Base-by-base conservation (phyloP, 225 moss, liverwort and hornwort species). In the Neckera pumila region DNA sequence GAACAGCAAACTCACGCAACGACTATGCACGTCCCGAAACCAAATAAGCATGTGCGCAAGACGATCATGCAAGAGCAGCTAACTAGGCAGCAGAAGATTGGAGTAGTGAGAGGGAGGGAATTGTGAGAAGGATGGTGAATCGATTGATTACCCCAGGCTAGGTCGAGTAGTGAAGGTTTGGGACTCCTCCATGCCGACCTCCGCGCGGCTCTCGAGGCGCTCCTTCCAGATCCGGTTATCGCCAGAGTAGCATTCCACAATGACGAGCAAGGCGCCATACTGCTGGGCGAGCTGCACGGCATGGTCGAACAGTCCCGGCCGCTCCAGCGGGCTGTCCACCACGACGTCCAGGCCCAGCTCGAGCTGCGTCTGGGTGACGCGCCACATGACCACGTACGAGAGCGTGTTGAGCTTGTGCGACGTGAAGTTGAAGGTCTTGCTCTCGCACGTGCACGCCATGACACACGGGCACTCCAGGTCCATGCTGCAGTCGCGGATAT, bases 321-420 rank as follows among this genome's bases (percentile, higher is more conserved):
- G 91, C 74, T 93, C 95, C 57, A 95, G 92, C 19, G 95, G 95
- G 83, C 92, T 93, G 66, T 95, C 95, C 28, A 95, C 94, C n/a
- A 95, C 91, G 34, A 94, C 93, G 82, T 89, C 91, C 25, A 94
- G 79, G 17, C 94, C 94, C 19, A 92, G 90, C 83, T 87, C 85
- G 38, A 95, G 91, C 90, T 95, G 95, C 83, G 95, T 93, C 87
- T 91, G 90, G 76, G 92, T 94, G 34, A 95, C 79, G 51, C 91
- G 91, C 95, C 95, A 95, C 95, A 95, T 93, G 51, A 94, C 92
- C 36, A 90, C 91, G 80, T 95, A 95, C 26, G 95, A 94, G 38
- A 94, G 90, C 60, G 88, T 89, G 75, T 95, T 94, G 72, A 95
- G 92, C 87, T 91, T 91, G 87, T 89, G 86, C 90, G 93, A 87